phyloP scores from a whole-genome alignment of 768 basidiomycete genomes.

The Agaricus bisporus region DNA sequence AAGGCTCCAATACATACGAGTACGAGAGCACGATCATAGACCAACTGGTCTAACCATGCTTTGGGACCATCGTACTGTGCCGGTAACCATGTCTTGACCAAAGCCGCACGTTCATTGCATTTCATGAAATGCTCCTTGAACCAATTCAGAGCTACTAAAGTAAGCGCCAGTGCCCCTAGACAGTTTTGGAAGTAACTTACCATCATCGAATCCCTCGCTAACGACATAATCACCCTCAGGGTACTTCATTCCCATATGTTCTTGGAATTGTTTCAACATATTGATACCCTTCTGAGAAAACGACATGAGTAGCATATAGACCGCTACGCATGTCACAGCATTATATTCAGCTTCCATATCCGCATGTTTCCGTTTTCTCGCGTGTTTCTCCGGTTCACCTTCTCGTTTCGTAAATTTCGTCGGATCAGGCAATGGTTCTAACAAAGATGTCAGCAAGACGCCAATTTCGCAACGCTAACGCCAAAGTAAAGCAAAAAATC shows the following conservation, averaged over 20 bases:
- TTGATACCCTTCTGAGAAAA: slow-evolving; percentile 94
- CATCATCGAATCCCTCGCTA: slow-evolving; percentile 77
- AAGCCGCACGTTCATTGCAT: slow-evolving; percentile 85
- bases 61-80: slow-evolving; percentile 77
- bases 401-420: slow-evolving; percentile 64
- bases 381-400: slow-evolving; percentile 68
- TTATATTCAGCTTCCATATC: slow-evolving; percentile 78
- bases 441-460: slow-evolving; percentile 4
- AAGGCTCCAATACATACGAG: slow-evolving; percentile 48
- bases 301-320: slow-evolving; percentile 88
- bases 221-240: slow-evolving; percentile 71
- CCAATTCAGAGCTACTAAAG: slow-evolving; percentile 67
- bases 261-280: slow-evolving; percentile 69
- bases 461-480: no score
- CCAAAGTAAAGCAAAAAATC: no score
- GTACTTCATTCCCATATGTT: slow-evolving; percentile 75
- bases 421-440: slow-evolving; percentile 80
- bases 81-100: slow-evolving; percentile 85
- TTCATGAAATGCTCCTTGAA: slow-evolving; percentile 92
- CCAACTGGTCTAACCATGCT: slow-evolving; percentile 82
- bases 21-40: slow-evolving; percentile 87
- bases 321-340: slow-evolving; percentile 79
- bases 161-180: neutral
- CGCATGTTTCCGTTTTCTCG: slow-evolving; percentile 60
- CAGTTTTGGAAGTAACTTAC: slow-evolving; percentile 26